Evolutionary conservation across 2,329 filamentous ascomycete genomes (phyloP), one percentile per base, ranked within the genome.

Genomic region (Sporothrix euskadiensis): DNA sequence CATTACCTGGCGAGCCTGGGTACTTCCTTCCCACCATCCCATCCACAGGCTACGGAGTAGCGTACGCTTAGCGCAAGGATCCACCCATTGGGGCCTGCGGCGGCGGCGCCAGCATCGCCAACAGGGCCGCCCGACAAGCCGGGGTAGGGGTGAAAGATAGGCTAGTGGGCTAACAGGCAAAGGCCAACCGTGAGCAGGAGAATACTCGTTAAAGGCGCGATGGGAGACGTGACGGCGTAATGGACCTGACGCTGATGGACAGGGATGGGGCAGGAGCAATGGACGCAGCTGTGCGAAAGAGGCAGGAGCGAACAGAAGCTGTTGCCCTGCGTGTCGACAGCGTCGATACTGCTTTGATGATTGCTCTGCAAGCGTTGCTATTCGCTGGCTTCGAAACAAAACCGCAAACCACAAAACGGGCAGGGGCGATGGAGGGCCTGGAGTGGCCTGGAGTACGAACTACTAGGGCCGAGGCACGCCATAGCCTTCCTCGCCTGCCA

Each of bases 91-190:
- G 61, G 39, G 22, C 12, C 39, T 26, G 39, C 61, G 39, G n/a
- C 61, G 39, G n/a, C 22, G 41, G 61, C 39, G 39, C 61, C n/a
- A 47, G 35, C 61, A 47, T 6, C 32, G 7, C 7, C 12, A 44
- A 10, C 52, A 56, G 52, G 26, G 52, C 22, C 26, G 26, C 26
- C 26, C 26, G 26, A 39, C 52, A 57, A 44, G 52, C 52, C 52
- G 68, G 68, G 68, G 52, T 19, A 70, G 52, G 68, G 32, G 30
- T 12, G 22, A 44, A 22, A 56, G 52, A 57, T 47, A 70, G n/a
- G n/a, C 26, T 30, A 68, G 65, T 68, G 44, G 30, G 39, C 39
- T 47, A 66, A 47, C 10, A 39, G 59, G 52, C 52, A 56, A 56
- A 26, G 26, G 52, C 22, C 10, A 56, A 56, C 52, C 30, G 22